These are phyloP conservation scores for Fusarium agapanthi DNA, from an alignment of 2,329 filamentous ascomycete species.

Conservation along the genomic window DNA sequence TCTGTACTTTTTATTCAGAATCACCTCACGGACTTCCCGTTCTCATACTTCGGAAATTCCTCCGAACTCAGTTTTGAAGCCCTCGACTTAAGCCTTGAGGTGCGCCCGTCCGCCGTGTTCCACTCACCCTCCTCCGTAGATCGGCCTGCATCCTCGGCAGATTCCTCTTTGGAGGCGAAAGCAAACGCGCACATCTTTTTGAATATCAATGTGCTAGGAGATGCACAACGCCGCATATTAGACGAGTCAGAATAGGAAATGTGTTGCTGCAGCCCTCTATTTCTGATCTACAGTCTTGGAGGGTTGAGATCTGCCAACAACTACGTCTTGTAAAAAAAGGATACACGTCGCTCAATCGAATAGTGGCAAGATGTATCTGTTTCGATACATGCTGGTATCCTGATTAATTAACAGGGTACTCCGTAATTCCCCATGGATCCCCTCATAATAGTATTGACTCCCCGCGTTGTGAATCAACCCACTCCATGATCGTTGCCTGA, in stretches of 20 bases:
- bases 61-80: slow-evolving; percentile 18
- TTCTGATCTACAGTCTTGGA: slow-evolving; percentile 29
- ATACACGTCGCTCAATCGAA: not conserved
- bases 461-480: slow-evolving; percentile 27
- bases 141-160: slow-evolving; percentile 28
- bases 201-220: not conserved
- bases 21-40: slow-evolving; percentile 9
- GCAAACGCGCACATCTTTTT: slow-evolving; percentile 27
- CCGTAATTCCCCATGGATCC: slow-evolving; percentile 12
- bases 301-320: slow-evolving; percentile 31
- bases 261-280: slow-evolving; percentile 22
- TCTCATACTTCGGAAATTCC: slow-evolving; percentile 21
- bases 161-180: slow-evolving; percentile 27
- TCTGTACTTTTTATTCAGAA: not conserved
- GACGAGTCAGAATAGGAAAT: slow-evolving; percentile 4
- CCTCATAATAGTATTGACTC: slow-evolving; percentile 1
- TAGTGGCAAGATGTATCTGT: slow-evolving; percentile 14
- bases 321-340: slow-evolving; percentile 6
- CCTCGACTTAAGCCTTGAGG: not conserved
- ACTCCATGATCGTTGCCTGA: slow-evolving; percentile 32
- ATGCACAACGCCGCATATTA: not conserved
- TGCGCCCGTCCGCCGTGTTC: slow-evolving; percentile 10
- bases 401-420: slow-evolving; percentile 8
- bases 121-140: slow-evolving; percentile 29
- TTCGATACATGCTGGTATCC: not conserved